phyloP scores from a whole-genome alignment of 441 rosid genomes.

The Arabidopsis hybrid region DNA sequence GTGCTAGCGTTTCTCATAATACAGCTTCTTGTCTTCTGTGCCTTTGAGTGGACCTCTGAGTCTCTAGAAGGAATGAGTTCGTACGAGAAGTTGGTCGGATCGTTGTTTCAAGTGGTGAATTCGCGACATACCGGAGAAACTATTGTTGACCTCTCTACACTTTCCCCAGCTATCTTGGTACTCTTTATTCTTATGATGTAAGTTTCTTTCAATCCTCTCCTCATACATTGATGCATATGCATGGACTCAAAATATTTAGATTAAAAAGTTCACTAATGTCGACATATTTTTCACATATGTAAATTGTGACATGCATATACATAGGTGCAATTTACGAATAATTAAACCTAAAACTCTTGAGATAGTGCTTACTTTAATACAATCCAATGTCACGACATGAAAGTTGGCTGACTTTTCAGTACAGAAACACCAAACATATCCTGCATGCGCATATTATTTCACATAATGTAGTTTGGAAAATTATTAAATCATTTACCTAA shows the following conservation, averaged over 20 bases:
- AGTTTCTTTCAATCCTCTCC: slow-evolving; percentile 39
- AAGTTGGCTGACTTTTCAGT: slow-evolving; percentile 20
- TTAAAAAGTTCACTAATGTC: neutral
- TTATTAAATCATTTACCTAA: neutral
- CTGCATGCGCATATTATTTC: neutral
- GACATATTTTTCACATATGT: neutral
- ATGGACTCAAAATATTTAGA: neutral
- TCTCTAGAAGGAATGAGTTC: slow-evolving; percentile 52
- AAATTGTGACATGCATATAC: neutral
- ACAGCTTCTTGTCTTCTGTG: slow-evolving; percentile 48
- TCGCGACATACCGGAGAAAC: slow-evolving; percentile 64
- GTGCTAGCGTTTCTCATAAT: slow-evolving; percentile 49
- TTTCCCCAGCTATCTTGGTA: slow-evolving; percentile 59
- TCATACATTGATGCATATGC: neutral
- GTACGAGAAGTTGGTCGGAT: slow-evolving; percentile 50
- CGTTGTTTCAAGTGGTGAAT: slow-evolving; percentile 55
- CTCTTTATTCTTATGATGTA: slow-evolving; percentile 65
- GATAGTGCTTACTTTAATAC: neutral
- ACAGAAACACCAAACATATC: neutral
- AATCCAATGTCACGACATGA: neutral
- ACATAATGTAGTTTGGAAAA: slow-evolving; percentile 3
- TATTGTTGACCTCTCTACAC: slow-evolving; percentile 56
- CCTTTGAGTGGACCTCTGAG: slow-evolving; percentile 59
- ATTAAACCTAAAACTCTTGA: neutral
- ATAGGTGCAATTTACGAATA: neutral